phyloP scores from a whole-genome alignment of 768 basidiomycete species.

The Mycena floridula region DNA sequence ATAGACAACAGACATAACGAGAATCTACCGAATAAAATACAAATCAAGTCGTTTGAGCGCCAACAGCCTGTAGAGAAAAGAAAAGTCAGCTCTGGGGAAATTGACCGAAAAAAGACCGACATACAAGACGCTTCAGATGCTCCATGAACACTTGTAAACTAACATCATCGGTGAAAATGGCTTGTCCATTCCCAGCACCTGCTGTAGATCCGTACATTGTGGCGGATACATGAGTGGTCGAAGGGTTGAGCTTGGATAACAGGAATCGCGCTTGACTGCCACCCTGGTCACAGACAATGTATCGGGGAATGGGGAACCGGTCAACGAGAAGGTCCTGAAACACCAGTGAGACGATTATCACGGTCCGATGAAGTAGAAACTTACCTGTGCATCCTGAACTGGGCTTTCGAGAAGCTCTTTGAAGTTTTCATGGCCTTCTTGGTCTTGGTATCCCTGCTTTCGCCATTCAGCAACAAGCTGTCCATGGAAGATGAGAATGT shows the following conservation, averaged over 20 bases:
- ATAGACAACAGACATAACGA: too few species aligned
- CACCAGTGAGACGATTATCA: neutral
- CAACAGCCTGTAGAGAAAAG: conserved; percentile 44
- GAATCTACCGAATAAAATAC: conserved; percentile 1
- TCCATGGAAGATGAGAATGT: conserved; percentile 99
- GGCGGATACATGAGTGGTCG: conserved; percentile 93
- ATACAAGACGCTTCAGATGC: conserved; percentile 86
- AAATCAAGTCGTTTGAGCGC: conserved; percentile 57
- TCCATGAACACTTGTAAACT: conserved; percentile 98
- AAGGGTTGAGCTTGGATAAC: conserved; percentile 92
- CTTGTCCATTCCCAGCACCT: conserved; percentile 68
- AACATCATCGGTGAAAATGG: conserved; percentile 98
- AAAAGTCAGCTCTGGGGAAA: neutral
- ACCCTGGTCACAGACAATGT: conserved; percentile 96
- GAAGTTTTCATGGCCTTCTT: conserved; percentile 98
- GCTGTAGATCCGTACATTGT: conserved; percentile 83
- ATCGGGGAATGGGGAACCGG: conserved; percentile 95
- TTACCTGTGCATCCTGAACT: conserved; percentile 81
- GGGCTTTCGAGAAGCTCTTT: conserved; percentile 88
- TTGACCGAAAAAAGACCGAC: conserved; percentile 17
- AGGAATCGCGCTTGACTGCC: conserved; percentile 98
- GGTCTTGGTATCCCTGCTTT: conserved; percentile 96
- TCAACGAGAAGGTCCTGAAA: conserved; percentile 86
- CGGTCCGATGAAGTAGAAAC: conserved; percentile 6
- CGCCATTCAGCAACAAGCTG: conserved; percentile 97